These are phyloP conservation scores for Lepidopterella palustris DNA, from an alignment of 495 filamentous ascomycete species.

Conservation along the genomic window DNA sequence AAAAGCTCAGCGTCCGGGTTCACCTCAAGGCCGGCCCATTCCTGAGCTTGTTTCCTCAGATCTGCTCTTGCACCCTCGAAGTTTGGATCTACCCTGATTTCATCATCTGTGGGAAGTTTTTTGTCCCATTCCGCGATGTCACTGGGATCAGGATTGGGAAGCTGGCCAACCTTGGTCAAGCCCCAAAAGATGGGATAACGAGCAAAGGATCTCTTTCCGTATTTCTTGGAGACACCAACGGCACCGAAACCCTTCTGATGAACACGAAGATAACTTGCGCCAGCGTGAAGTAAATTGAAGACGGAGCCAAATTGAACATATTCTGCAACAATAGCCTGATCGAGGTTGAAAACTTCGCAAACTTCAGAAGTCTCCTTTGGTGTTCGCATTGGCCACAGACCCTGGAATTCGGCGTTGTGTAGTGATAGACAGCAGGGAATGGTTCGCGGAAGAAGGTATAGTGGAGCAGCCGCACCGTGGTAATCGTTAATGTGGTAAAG, in stretches of 20 bases:
- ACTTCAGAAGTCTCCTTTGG: slow-evolving; percentile 61
- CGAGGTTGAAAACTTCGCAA: slow-evolving; percentile 62
- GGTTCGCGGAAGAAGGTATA: slow-evolving; percentile 61
- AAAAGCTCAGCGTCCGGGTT: slow-evolving; percentile 64
- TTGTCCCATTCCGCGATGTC: slow-evolving; percentile 65
- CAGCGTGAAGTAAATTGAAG: slow-evolving; percentile 68
- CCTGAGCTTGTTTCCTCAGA: slow-evolving; percentile 62
- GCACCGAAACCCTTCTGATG: slow-evolving; percentile 72
- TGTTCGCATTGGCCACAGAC: slow-evolving; percentile 67
- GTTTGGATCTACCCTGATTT: slow-evolving; percentile 49
- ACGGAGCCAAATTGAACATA: slow-evolving; percentile 67
- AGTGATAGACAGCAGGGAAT: slow-evolving; percentile 56
- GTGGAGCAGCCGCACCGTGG: slow-evolving; percentile 64
- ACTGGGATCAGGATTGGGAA: slow-evolving; percentile 71
- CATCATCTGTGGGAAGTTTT: slow-evolving; percentile 45
- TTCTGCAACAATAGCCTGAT: slow-evolving; percentile 43
- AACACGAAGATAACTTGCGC: slow-evolving; percentile 64
- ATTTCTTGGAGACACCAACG: slow-evolving; percentile 68
- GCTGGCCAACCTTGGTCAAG: slow-evolving; percentile 59
- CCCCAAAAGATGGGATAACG: slow-evolving; percentile 77
- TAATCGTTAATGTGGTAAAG: slow-evolving; percentile 80
- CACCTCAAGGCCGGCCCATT: slow-evolving; percentile 66
- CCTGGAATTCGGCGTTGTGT: slow-evolving; percentile 69
- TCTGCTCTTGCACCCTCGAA: slow-evolving; percentile 53
- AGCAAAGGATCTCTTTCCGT: slow-evolving; percentile 67